Percentiles rank a stretch among this genome's conserved stretches.
phyloP scores from a whole-genome alignment of 2,329 filamentous ascomycete species.

The Penicillium polonicum region DNA sequence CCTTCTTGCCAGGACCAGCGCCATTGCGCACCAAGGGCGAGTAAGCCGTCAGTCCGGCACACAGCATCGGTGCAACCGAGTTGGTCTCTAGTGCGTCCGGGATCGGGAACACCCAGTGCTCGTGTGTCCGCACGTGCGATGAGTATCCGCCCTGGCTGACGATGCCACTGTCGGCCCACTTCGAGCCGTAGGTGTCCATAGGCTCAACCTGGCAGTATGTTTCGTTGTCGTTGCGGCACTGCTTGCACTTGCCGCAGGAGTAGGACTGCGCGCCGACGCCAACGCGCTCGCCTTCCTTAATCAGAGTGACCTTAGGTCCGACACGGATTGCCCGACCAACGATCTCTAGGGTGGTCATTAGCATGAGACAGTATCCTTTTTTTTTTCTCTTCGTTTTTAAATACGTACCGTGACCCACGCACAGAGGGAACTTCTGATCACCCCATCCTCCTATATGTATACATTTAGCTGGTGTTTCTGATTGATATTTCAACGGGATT shows the following conservation, averaged over 20 bases:
- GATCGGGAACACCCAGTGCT: constrained; percentile 70
- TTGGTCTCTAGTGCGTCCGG: constrained; percentile 64
- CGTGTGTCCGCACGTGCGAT: constrained; percentile 69
- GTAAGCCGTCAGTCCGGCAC: constrained; percentile 78
- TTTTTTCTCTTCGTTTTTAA: neutral
- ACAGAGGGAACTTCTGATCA: constrained; percentile 51
- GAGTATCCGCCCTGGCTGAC: constrained; percentile 66
- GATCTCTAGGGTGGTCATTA: constrained; percentile 53
- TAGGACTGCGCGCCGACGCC: constrained; percentile 68
- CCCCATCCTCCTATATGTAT: constrained; percentile 52
- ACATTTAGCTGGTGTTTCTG: constrained; percentile 2
- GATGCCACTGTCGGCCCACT: constrained; percentile 59
- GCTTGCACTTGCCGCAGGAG: constrained; percentile 63
- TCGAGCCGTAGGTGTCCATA: constrained; percentile 55
- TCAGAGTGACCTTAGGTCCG: constrained; percentile 61
- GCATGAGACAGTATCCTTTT: neutral
- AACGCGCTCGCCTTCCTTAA: constrained; percentile 63
- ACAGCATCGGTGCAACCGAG: constrained; percentile 76
- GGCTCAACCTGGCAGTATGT: constrained; percentile 62
- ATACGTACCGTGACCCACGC: constrained; percentile 50
- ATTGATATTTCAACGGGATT: neutral
- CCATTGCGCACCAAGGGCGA: constrained; percentile 75
- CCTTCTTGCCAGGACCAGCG: constrained; percentile 62
- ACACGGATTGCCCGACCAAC: constrained; percentile 67
- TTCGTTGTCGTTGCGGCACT: constrained; percentile 66